phyloP scores from a whole-genome alignment of 2,329 filamentous ascomycete species.

The Gyromitra esculenta region DNA sequence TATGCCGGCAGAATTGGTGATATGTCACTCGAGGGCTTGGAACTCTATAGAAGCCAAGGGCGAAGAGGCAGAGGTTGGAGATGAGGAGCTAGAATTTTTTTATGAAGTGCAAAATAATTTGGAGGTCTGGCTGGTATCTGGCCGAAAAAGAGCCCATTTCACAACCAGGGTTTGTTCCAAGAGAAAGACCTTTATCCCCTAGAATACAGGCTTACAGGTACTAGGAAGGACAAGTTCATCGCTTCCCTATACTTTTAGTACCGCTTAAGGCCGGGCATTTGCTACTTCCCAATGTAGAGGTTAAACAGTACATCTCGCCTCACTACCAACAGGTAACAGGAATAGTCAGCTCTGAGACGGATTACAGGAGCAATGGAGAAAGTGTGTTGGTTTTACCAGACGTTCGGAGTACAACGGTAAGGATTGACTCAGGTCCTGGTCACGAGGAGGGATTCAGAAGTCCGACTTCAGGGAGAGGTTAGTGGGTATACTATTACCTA shows the following conservation, averaged over 20 bases:
- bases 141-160: constrained; percentile 81
- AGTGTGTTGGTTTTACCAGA: constrained; percentile 78
- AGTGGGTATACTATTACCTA: neutral
- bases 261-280: constrained; percentile 81
- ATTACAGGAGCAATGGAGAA: constrained; percentile 80
- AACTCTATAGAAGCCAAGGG: constrained; percentile 55
- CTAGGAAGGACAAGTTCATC: constrained; percentile 63
- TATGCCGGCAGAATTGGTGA: constrained; percentile 63
- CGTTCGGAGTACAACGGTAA: constrained; percentile 76
- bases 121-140: constrained; percentile 86
- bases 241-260: constrained; percentile 78
- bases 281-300: constrained; percentile 80
- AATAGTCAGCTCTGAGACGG: constrained; percentile 74
- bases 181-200: constrained; percentile 58
- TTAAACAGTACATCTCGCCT: constrained; percentile 69
- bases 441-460: constrained; percentile 47
- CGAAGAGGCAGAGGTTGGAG: constrained; percentile 54
- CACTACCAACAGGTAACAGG: constrained; percentile 56
- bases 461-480: constrained; percentile 28
- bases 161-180: constrained; percentile 58
- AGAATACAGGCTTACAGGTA: constrained; percentile 50
- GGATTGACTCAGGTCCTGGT: constrained; percentile 58
- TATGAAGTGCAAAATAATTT: constrained; percentile 76
- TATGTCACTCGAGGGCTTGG: constrained; percentile 69
- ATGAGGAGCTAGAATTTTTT: constrained; percentile 74